Evolutionary conservation across 768 basidiomycete genomes (phyloP).

Genomic region (Tulasnella sp.): DNA sequence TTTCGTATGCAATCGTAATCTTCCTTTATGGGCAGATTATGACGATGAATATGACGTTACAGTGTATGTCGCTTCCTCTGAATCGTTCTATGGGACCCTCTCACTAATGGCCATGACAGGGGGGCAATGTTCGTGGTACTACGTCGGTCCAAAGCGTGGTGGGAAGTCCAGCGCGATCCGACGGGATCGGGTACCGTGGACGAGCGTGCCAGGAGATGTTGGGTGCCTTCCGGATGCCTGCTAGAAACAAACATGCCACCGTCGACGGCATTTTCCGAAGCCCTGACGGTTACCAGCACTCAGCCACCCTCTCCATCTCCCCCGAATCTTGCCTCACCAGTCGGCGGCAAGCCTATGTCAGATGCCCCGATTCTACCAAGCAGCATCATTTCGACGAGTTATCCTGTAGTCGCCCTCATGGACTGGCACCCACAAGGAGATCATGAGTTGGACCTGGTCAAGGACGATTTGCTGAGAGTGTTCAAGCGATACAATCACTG

Average conservation of each 20-base stretch:
- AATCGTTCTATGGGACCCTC: not conserved
- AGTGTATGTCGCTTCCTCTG: conserved; percentile 55
- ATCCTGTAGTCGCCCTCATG: conserved; percentile 94
- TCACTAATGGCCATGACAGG: conserved; percentile 34
- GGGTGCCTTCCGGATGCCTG: conserved; percentile 96
- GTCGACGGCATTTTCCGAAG: conserved; percentile 76
- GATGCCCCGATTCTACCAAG: conserved; percentile 81
- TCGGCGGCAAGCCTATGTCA: conserved; percentile 23
- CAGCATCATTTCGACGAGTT: conserved; percentile 94
- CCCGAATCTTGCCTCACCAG: not conserved
- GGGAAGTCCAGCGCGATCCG: conserved; percentile 95
- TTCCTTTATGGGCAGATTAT: conserved; percentile 97
- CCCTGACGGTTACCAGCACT: conserved; percentile 27
- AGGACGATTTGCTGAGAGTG: conserved; percentile 82
- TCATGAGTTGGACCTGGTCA: conserved; percentile 81
- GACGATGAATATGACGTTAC: conserved; percentile 98
- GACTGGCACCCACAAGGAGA: conserved; percentile 91
- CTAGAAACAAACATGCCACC: conserved; percentile 90
- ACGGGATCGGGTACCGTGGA: conserved; percentile 73
- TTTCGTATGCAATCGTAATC: conserved; percentile 94
- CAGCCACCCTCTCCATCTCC: not conserved
- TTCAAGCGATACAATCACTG: conserved; percentile 99
- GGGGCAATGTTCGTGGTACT: conserved; percentile 92
- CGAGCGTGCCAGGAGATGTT: conserved; percentile 77
- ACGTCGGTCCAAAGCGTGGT: conserved; percentile 95